Percentiles rank a stretch among this genome's conserved stretches.
Conservation (phyloP, 371 early-diverging fungal species). For the Quaeritorhiza haematococci region DNA sequence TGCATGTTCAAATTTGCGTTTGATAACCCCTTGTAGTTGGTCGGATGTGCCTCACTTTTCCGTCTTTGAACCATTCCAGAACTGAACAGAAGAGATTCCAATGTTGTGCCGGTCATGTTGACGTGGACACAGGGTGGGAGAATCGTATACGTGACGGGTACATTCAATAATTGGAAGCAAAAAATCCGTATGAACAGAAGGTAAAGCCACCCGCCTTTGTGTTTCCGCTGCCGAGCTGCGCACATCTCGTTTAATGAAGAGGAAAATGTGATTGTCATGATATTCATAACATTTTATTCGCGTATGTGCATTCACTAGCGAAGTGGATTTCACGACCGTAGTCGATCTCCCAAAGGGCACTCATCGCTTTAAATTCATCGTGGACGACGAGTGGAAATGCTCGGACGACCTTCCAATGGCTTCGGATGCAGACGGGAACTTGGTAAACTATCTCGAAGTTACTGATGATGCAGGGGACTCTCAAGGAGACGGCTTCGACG, state of each 20-base stretch:
- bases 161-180: slow-evolving; percentile 96
- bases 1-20: no score
- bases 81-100: slow-evolving; percentile 7
- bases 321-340: slow-evolving; percentile 70
- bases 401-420: slow-evolving; percentile 84
- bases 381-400: slow-evolving; percentile 97
- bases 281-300: no score
- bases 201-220: no score
- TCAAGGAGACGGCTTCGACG: slow-evolving; percentile 48
- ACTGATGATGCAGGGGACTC: slow-evolving; percentile 34
- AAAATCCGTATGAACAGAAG: slow-evolving; percentile 81
- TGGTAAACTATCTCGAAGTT: slow-evolving; percentile 92
- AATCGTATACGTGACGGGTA: slow-evolving; percentile 88
- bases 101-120: slow-evolving; percentile 59
- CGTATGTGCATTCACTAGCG: no score
- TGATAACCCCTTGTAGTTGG: not conserved
- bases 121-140: slow-evolving; percentile 86
- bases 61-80: not conserved
- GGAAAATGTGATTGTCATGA: no score
- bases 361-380: slow-evolving; percentile 94
- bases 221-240: no score
- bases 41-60: not conserved
- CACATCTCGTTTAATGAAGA: no score
- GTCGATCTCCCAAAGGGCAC: slow-evolving; percentile 87
- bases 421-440: slow-evolving; percentile 88